Base-by-base conservation (phyloP, 2,329 filamentous ascomycete genomes). In the Alternaria sp. region DNA sequence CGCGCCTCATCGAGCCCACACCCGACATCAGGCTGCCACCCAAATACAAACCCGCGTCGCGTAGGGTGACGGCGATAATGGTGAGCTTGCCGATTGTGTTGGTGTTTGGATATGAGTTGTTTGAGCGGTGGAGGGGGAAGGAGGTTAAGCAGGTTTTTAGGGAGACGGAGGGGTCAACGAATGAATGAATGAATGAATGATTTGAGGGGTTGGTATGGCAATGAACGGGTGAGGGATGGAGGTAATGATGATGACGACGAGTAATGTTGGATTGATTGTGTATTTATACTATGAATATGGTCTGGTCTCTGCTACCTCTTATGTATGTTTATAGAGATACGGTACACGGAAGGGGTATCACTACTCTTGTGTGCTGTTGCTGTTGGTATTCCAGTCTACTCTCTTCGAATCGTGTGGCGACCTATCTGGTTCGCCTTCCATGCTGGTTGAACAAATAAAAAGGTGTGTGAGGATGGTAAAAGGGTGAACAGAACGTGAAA, bases 51-150 rank as follows among this genome's bases (percentile, higher is more conserved):
- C 69, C 72, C 5, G 73, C 75, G 1, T 73, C 71, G 49, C 65
- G 77, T 3, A 61, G 76, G 1, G 67, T 80, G 1, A 76, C 72
- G 30, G 68, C 71, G 12, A 77, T 80, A 6, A 78, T 80, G 6
- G 77, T 80, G 9, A 75, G 73, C 10, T 59, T 79, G 30, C 79
- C 79, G 2, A 57, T 81, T 30, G 65, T 77, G 0, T 26, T 80
- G 11, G 77, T 81, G 21, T 66, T 73, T 30, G 72, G 77, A 19
- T 78, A 66, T 21, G 75, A 79, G 54, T 43, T 80, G 61, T 78
- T 72, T 46, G 57, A 68, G 45, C 63, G 77, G 59, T 71, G 68
- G 72, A 60, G 59, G 61, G 67, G 57, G 3, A 62, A 68, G 60
- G 60, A 68, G 52, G 69, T 71, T 6, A 36, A 49, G 52, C 59